phyloP scores from a whole-genome alignment of 164 flowering plant species.

The Akebia trifoliata region DNA sequence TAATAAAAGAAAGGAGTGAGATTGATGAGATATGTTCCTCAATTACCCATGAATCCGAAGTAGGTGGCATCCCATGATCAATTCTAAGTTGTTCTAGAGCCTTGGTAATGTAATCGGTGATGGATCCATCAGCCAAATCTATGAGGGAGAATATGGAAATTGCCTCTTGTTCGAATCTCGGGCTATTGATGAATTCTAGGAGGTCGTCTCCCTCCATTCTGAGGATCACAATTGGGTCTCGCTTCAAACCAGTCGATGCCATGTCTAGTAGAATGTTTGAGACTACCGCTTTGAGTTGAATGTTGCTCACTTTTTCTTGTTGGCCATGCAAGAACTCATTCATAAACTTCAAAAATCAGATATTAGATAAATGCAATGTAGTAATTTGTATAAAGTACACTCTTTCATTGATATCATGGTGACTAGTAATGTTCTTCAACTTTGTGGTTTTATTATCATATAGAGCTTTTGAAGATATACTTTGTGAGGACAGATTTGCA shows the following conservation, averaged over 20 bases:
- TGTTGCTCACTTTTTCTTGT: constrained; percentile 65
- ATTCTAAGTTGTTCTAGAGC: constrained; percentile 65
- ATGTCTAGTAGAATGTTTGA: constrained; percentile 80
- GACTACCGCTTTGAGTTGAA: constrained; percentile 65
- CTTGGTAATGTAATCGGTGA: constrained; percentile 41
- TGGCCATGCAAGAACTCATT: constrained; percentile 77
- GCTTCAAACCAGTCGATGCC: constrained; percentile 88
- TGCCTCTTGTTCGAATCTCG: constrained; percentile 59
- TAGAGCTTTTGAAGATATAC: too few species aligned
- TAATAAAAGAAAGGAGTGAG: too few species aligned
- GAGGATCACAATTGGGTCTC: constrained; percentile 89
- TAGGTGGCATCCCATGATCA: constrained; percentile 93
- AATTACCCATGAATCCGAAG: constrained; percentile 84
- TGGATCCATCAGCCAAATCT: constrained; percentile 30
- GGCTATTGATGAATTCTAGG: constrained; percentile 52
- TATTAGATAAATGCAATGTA: too few species aligned
- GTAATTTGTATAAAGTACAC: too few species aligned
- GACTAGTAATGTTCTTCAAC: too few species aligned
- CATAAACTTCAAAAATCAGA: constrained; percentile 50
- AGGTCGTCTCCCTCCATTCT: constrained; percentile 95
- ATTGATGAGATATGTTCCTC: neutral
- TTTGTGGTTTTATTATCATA: too few species aligned
- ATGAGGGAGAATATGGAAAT: constrained; percentile 47
- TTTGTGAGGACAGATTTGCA: too few species aligned
- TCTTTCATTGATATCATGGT: too few species aligned